Percentiles rank a stretch among this genome's conserved stretches.
Conservation (phyloP, 2,329 filamentous ascomycete genomes). For the Colletotrichum sp. region DNA sequence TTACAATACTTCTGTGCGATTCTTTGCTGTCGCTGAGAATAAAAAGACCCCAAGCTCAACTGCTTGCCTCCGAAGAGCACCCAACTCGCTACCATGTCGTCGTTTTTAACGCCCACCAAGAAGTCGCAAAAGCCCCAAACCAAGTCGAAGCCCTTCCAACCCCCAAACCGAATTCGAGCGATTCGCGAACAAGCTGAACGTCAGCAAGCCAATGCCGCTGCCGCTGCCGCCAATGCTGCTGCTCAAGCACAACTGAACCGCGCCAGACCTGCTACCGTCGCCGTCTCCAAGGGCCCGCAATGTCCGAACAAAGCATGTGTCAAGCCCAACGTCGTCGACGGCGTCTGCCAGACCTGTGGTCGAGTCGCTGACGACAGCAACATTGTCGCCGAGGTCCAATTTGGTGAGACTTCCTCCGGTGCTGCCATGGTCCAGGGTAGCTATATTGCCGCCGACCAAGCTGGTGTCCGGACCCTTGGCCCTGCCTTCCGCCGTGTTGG, state of each 20-base stretch:
- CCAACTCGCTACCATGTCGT: slow-evolving; percentile 44
- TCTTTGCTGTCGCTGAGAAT: not conserved
- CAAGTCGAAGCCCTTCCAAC: slow-evolving; percentile 45
- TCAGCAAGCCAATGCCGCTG: slow-evolving; percentile 39
- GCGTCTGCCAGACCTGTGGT: slow-evolving; percentile 84
- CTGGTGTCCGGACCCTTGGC: slow-evolving; percentile 72
- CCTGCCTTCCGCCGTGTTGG: slow-evolving; percentile 67
- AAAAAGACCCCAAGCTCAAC: not conserved
- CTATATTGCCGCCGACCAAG: slow-evolving; percentile 85
- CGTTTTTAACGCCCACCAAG: slow-evolving; percentile 48
- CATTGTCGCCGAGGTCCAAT: slow-evolving; percentile 90
- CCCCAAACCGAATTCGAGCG: slow-evolving; percentile 54
- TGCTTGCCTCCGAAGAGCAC: not conserved
- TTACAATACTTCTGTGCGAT: not conserved
- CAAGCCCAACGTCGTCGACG: slow-evolving; percentile 67
- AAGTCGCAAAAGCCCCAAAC: slow-evolving; percentile 31
- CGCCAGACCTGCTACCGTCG: slow-evolving; percentile 33
- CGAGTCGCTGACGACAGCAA: slow-evolving; percentile 83
- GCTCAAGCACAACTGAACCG: slow-evolving; percentile 13
- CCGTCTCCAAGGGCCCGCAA: slow-evolving; percentile 41
- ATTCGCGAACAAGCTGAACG: slow-evolving; percentile 58
- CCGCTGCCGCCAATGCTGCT: slow-evolving; percentile 29
- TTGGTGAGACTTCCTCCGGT: slow-evolving; percentile 85
- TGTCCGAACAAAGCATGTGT: slow-evolving; percentile 67
- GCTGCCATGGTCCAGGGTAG: slow-evolving; percentile 91